Conservation (phyloP, 305 asterid species). For the Fraxinus sp. region DNA sequence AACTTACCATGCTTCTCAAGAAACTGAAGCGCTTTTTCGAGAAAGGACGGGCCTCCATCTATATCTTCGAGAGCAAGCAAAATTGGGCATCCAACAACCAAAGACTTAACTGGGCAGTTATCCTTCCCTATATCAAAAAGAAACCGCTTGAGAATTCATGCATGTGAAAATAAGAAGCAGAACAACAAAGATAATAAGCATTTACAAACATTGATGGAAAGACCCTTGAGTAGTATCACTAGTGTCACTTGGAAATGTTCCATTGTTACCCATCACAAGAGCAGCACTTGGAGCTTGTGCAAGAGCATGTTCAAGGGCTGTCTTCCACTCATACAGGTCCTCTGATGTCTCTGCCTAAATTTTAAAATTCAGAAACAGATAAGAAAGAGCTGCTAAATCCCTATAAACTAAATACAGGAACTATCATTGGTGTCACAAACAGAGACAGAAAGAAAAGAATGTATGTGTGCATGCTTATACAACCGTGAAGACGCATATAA, state of each 20-base stretch:
- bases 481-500: not conserved
- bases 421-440: not conserved
- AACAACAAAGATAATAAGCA: not conserved
- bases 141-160: not conserved
- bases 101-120: conserved; percentile 79
- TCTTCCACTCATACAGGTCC: conserved; percentile 96
- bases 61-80: conserved; percentile 96
- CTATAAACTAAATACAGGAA: not conserved
- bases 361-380: conserved; percentile 27
- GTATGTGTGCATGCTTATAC: not conserved
- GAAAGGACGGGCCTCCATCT: conserved; percentile 98
- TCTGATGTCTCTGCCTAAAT: conserved; percentile 91
- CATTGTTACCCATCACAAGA: conserved; percentile 94
- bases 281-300: conserved; percentile 98
- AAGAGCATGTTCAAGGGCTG: conserved; percentile 94
- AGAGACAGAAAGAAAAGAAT: not conserved
- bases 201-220: conserved; percentile 77
- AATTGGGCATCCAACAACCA: conserved; percentile 97
- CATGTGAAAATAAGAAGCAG: conserved; percentile 1
- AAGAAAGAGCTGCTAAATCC: conserved; percentile 18
- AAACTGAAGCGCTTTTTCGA: conserved; percentile 94
- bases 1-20: conserved; percentile 88
- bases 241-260: conserved; percentile 78
- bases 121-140: conserved; percentile 74
- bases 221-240: conserved; percentile 72